Evolutionary conservation across 331 rosid species (phyloP), one percentile per base, ranked within the genome.

Genomic region (Telfairia occidentalis): DNA sequence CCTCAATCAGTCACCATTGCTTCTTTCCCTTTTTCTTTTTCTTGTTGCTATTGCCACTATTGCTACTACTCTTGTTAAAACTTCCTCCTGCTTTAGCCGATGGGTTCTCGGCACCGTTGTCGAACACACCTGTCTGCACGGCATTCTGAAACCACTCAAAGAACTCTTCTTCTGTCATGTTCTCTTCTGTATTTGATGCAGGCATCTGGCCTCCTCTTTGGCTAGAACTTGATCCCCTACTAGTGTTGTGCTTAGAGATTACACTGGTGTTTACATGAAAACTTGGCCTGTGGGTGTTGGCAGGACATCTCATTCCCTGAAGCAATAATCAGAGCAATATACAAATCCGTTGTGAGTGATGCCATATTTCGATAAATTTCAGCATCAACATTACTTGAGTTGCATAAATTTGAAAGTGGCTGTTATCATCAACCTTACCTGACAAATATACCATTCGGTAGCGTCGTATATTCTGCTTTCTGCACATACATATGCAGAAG

Each of bases 241-340:
- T 84, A 7, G 83, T 67, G 84, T 71, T 88, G 35, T 84, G 86
- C 82, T 94, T 94, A 8, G 97, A 79, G 73, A 85, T 84, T 60
- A 92, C 72, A 76, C 87, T 95, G 7, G 99, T 90, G 86, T 92
- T 95, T 69, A 95, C 99, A 69, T 95, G 97, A 76, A 95, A 95
- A 85, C 96, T 92, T 37, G 99, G 99, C 81, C 85, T 92, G 75
- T 95, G 99, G 57, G 96, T 92, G 83, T 95, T 95, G 54, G 91
- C 84, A 32, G 91, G 94, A 84, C 97, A 95, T 86, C 92, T 87
- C 97, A 95, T 95, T 71, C 99, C 99, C 99, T 95, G 88, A 85
- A 79, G 15, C 60, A 81, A 54, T 26, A 10, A 38, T 21, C 50
- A 65, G 10, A 65, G 6, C 38, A 28, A 45, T 8, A 42, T 69